Conservation (phyloP, 192 early-diverging fungal species). For the Lobosporangium transversale region DNA sequence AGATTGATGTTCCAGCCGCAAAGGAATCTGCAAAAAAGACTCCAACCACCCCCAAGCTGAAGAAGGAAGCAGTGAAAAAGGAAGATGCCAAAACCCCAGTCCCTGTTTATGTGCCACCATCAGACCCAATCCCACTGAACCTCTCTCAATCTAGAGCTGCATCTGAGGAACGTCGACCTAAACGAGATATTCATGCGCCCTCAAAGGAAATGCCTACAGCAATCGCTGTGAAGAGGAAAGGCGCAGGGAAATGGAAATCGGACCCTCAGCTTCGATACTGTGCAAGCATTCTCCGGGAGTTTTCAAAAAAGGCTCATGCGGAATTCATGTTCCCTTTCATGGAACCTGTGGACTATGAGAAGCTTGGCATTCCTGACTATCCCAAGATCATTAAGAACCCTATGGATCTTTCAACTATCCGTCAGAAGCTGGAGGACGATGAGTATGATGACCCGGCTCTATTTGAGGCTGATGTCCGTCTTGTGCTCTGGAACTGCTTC, state of each 20-base stretch:
- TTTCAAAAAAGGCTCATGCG: conserved; percentile 74
- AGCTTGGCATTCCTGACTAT: conserved; percentile 93
- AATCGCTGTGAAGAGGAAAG: conserved; percentile 38
- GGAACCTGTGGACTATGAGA: conserved; percentile 87
- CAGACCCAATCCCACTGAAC: conserved; percentile 4
- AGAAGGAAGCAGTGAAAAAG: conserved; percentile 43
- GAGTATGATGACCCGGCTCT: conserved; percentile 69
- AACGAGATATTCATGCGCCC: conserved; percentile 75
- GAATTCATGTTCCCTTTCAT: conserved; percentile 80
- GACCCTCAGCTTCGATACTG: conserved; percentile 71
- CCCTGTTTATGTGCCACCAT: conserved; percentile 4
- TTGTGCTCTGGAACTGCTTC: conserved; percentile 84
- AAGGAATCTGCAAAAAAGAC: conserved; percentile 34
- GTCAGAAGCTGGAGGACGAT: conserved; percentile 66
- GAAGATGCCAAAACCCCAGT: conserved; percentile 10
- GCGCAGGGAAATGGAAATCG: conserved; percentile 58
- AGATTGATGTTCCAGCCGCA: background rate
- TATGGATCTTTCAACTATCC: conserved; percentile 83
- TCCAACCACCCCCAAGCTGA: conserved; percentile 26
- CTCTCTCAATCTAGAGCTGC: conserved; percentile 40
- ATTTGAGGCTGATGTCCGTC: conserved; percentile 74
- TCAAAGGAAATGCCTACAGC: conserved; percentile 51
- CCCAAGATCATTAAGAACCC: conserved; percentile 79
- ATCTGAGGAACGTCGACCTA: conserved; percentile 68
- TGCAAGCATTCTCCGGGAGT: conserved; percentile 68